Evolutionary conservation across 2,329 filamentous ascomycete genomes (phyloP).

Genomic region (Zymoseptoria crescenta): DNA sequence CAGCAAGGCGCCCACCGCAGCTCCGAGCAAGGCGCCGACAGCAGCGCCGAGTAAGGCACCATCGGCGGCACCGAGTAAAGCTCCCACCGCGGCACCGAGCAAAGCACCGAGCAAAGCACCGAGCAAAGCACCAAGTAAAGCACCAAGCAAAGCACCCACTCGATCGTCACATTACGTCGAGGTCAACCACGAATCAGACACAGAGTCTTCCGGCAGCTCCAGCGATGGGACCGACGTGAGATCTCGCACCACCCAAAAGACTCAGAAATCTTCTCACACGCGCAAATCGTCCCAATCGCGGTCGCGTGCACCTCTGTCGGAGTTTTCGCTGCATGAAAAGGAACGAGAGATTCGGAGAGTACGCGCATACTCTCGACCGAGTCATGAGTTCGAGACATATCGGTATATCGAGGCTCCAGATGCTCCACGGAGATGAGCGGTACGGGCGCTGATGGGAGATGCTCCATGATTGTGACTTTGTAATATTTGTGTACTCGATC

Average conservation of each 20-base stretch:
- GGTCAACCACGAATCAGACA: slow-evolving; percentile 28
- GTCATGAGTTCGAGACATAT: slow-evolving; percentile 38
- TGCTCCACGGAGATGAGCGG: slow-evolving; percentile 9
- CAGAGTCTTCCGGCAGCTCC: slow-evolving; percentile 18
- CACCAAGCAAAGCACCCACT: slow-evolving; percentile 7
- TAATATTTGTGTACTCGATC: not conserved
- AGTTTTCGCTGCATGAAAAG: slow-evolving; percentile 38
- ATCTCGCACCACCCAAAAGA: slow-evolving; percentile 11
- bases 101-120: slow-evolving; percentile 4
- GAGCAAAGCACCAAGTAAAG: slow-evolving; percentile 4
- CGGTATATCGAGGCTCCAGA: slow-evolving; percentile 37
- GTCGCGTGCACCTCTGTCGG: slow-evolving; percentile 17
- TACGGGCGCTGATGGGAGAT: not conserved
- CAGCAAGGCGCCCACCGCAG: slow-evolving; percentile 5
- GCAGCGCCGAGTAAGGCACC: slow-evolving; percentile 11
- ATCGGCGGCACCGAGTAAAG: slow-evolving; percentile 22
- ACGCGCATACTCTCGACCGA: slow-evolving; percentile 28
- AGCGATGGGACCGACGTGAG: slow-evolving; percentile 23
- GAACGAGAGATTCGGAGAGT: slow-evolving; percentile 38
- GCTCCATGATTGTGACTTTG: not conserved
- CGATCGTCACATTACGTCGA: slow-evolving; percentile 37
- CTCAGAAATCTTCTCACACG: slow-evolving; percentile 12
- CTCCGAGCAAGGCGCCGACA: slow-evolving; percentile 10
- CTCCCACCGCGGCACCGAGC: slow-evolving; percentile 4
- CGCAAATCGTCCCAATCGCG: slow-evolving; percentile 11